These are phyloP conservation scores for Xylariaceae sp. DNA, from an alignment of 2,329 filamentous ascomycete genomes.

Conservation along the genomic window DNA sequence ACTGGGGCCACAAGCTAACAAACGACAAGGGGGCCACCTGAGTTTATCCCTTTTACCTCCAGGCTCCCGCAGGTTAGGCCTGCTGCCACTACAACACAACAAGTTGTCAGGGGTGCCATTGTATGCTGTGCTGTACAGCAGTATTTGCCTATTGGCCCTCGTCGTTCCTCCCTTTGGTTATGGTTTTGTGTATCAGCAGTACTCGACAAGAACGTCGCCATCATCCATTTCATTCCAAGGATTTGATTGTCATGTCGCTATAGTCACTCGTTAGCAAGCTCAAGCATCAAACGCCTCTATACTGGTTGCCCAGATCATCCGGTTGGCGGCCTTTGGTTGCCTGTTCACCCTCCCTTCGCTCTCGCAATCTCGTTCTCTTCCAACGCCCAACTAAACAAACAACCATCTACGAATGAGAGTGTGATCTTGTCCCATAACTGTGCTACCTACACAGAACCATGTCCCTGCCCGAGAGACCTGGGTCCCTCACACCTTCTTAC, in stretches of 20 bases:
- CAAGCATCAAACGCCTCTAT: too few species aligned
- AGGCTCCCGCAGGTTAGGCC: not conserved
- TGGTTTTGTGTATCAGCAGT: too few species aligned
- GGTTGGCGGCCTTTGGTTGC: conserved; percentile 5
- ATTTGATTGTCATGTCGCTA: conserved; percentile 8
- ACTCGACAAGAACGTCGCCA: too few species aligned
- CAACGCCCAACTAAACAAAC: not conserved
- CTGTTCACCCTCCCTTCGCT: conserved; percentile 11
- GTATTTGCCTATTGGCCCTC: conserved; percentile 13
- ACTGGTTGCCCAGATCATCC: too few species aligned
- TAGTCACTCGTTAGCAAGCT: not conserved
- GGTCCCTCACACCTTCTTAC: conserved; percentile 50
- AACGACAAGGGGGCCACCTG: conserved; percentile 20
- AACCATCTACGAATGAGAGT: not conserved
- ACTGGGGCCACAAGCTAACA: conserved; percentile 9
- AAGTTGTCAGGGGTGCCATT: conserved; percentile 7
- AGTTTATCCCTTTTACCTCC: conserved; percentile 14
- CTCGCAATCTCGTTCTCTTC: not conserved
- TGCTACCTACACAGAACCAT: conserved; percentile 39
- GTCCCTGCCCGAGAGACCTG: conserved; percentile 61
- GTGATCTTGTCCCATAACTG: conserved; percentile 8
- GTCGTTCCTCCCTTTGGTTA: too few species aligned
- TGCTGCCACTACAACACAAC: conserved; percentile 23
- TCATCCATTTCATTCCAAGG: conserved; percentile 3
- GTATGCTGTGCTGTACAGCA: too few species aligned